A percentile compares a stretch with the other conserved stretches of the same genome.
Evolutionary conservation across 768 basidiomycete species (phyloP).

Genomic region (Tulasnella sp.): DNA sequence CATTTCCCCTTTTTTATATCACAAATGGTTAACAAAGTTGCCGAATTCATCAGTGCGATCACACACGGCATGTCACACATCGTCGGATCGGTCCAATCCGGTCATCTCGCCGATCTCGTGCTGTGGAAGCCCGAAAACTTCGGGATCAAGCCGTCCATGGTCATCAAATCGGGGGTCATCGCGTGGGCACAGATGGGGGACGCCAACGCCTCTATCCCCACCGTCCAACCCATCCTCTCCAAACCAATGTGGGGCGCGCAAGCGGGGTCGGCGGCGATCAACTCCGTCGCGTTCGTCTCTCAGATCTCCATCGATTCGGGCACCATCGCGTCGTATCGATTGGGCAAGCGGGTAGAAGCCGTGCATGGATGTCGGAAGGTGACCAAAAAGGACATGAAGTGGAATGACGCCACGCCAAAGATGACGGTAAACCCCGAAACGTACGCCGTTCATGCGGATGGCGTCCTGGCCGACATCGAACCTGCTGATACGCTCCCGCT

Average conservation of each 20-base stretch:
- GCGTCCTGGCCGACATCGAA: constrained; percentile 57
- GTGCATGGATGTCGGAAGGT: constrained; percentile 67
- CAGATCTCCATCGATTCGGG: constrained; percentile 48
- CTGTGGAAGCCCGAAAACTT: constrained; percentile 94
- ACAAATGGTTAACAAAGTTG: background rate
- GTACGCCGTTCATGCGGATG: constrained; percentile 80
- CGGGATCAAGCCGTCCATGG: constrained; percentile 85
- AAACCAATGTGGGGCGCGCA: constrained; percentile 92
- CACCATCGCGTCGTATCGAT: constrained; percentile 49
- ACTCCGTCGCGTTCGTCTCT: constrained; percentile 82
- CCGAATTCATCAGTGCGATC: constrained; percentile 51
- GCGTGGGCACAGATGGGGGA: constrained; percentile 95
- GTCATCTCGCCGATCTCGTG: constrained; percentile 85
- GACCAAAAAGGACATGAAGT: constrained; percentile 86
- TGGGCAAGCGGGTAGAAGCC: constrained; percentile 61
- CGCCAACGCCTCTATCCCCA: constrained; percentile 91
- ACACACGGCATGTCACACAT: constrained; percentile 84
- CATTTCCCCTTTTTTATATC: background rate
- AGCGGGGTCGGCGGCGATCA: constrained; percentile 64
- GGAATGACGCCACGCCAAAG: constrained; percentile 69
- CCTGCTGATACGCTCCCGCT: constrained; percentile 64
- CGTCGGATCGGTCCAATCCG: constrained; percentile 72
- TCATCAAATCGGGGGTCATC: constrained; percentile 90
- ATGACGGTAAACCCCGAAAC: constrained; percentile 89
- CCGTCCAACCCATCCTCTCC: constrained; percentile 78